Conservation (phyloP, 306 rosid genomes). For the Trifolium dubium region DNA sequence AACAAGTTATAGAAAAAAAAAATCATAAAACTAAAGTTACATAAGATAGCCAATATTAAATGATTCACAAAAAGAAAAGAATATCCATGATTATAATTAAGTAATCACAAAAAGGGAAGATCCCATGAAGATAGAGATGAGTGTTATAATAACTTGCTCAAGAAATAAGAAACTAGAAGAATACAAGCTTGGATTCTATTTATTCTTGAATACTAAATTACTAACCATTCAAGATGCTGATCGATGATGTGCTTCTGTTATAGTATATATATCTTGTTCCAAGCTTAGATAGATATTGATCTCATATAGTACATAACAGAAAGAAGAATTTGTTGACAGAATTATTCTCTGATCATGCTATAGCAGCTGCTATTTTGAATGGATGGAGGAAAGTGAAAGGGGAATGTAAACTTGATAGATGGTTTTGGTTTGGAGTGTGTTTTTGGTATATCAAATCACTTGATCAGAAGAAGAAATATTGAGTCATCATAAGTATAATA, state of each 20-base stretch:
- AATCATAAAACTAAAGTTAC: constrained; percentile 2
- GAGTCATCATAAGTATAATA: constrained; percentile 43
- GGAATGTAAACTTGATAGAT: constrained; percentile 7
- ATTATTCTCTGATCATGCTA: constrained; percentile 26
- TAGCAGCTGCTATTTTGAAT: not conserved
- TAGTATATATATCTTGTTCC: constrained; percentile 1
- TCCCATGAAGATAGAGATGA: constrained; percentile 1
- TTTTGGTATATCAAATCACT: constrained; percentile 39
- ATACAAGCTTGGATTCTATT: not conserved
- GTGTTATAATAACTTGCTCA: constrained; percentile 3
- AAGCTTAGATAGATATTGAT: constrained; percentile 13
- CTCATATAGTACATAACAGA: not conserved
- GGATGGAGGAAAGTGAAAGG: constrained; percentile 21
- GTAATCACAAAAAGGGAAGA: constrained; percentile 25
- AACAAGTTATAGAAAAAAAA: constrained; percentile 6
- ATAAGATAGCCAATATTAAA: constrained; percentile 18
- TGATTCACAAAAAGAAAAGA: constrained; percentile 14
- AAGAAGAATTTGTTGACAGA: constrained; percentile 17
- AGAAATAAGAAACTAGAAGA: not conserved
- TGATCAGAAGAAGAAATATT: constrained; percentile 43
- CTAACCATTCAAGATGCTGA: constrained; percentile 45
- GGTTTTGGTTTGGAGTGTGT: constrained; percentile 39
- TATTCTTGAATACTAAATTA: constrained; percentile 20
- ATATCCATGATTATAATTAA: constrained; percentile 12
- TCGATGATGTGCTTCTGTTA: not conserved